Evolutionary conservation across 1,284 basidiomycete species (phyloP).

Genomic region (Marasmius oreades): DNA sequence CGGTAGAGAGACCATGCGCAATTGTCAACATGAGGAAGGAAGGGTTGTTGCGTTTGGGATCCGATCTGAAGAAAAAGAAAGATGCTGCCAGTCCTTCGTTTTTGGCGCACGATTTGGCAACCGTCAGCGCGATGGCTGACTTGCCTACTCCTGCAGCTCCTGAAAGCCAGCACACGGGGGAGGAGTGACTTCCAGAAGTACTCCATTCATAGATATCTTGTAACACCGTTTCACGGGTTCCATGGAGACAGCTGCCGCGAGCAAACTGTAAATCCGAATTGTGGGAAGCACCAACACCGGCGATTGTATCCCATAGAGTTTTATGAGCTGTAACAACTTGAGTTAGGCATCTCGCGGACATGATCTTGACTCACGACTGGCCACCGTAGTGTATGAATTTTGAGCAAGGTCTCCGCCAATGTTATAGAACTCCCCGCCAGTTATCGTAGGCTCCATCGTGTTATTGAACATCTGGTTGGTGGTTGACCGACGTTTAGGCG

Average conservation of each 20-base stretch:
- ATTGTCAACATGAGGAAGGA: constrained; percentile 1
- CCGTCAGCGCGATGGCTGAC: constrained; percentile 17
- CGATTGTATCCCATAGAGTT: background rate
- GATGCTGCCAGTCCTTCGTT: constrained; percentile 9
- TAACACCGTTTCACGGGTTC: constrained; percentile 13
- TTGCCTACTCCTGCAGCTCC: constrained; percentile 18
- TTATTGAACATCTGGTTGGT: too few relatives aligned
- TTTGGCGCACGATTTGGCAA: constrained; percentile 12
- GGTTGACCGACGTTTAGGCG: too few relatives aligned
- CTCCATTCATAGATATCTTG: constrained; percentile 13
- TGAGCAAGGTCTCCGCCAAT: too few relatives aligned
- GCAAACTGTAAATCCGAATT: background rate
- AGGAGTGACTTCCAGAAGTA: background rate
- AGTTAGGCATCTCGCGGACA: too few relatives aligned
- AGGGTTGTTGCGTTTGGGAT: constrained; percentile 1
- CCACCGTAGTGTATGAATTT: too few relatives aligned
- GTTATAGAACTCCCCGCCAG: too few relatives aligned
- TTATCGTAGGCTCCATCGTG: too few relatives aligned
- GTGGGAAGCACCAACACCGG: background rate
- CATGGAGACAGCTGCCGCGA: constrained; percentile 9
- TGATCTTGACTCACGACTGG: too few relatives aligned
- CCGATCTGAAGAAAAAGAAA: constrained; percentile 16
- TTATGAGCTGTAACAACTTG: background rate
- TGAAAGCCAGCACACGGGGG: constrained; percentile 14
- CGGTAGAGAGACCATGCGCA: background rate